phyloP scores from a whole-genome alignment of 1,284 basidiomycete species.

The Mycosarcoma maydis region DNA sequence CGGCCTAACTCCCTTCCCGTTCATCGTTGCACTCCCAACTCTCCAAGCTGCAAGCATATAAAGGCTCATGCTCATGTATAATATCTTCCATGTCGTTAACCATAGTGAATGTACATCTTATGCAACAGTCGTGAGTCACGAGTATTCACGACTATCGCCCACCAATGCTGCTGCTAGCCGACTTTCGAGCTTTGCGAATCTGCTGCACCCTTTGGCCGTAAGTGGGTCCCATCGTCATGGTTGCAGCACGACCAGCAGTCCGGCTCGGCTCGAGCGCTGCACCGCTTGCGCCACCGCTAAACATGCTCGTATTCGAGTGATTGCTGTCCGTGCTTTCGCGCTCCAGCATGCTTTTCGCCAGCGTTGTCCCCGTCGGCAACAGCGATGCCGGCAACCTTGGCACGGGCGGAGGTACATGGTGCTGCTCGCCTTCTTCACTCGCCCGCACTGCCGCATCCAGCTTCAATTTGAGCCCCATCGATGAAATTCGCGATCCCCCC shows the following conservation, averaged over 20 bases:
- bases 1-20: no score
- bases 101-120: no score
- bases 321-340: constrained; percentile 33
- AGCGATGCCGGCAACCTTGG: constrained; percentile 28
- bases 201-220: constrained; percentile 35
- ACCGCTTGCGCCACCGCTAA: constrained; percentile 6
- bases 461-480: constrained; percentile 36
- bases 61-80: no score
- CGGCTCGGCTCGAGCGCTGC: not conserved
- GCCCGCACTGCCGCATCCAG: constrained; percentile 33
- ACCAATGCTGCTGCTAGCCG: constrained; percentile 10
- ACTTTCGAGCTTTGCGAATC: constrained; percentile 38
- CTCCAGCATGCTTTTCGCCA: constrained; percentile 6
- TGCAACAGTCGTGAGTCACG: no score
- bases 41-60: no score
- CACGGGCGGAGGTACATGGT: constrained; percentile 7
- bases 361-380: constrained; percentile 13
- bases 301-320: constrained; percentile 14
- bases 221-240: constrained; percentile 20
- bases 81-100: no score
- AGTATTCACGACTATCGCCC: constrained; percentile 2
- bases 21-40: no score
- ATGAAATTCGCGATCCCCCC: constrained; percentile 31
- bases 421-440: constrained; percentile 23
- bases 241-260: not conserved